Evolutionary conservation across 371 early-diverging fungal species (phyloP).

Genomic region (Rhizopus arrhizus): DNA sequence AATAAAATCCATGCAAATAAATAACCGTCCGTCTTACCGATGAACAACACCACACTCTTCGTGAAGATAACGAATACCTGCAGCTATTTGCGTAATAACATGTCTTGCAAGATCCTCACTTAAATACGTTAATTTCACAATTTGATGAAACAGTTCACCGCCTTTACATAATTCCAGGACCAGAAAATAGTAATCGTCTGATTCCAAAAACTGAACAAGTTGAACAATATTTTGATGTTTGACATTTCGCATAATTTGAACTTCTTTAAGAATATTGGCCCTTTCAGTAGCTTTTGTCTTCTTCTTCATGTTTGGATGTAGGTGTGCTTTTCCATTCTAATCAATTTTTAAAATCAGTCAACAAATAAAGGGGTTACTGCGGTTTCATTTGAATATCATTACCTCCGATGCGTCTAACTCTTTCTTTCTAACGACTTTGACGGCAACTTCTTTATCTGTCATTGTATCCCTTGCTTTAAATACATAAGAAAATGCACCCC

Average conservation of each 20-base stretch:
- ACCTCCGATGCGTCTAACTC: conserved; percentile 63
- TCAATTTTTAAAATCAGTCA: too few relatives aligned
- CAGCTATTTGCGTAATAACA: conserved; percentile 88
- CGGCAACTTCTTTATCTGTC: conserved; percentile 70
- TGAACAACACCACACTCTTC: conserved; percentile 87
- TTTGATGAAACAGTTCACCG: conserved; percentile 86
- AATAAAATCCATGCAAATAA: too few relatives aligned
- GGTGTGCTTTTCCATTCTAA: conserved; percentile 32
- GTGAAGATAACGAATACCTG: conserved; percentile 89
- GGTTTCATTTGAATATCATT: conserved; percentile 12
- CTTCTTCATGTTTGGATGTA: conserved; percentile 49
- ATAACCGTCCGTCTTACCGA: conserved; percentile 46
- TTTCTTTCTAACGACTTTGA: conserved; percentile 76
- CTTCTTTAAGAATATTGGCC: conserved; percentile 84
- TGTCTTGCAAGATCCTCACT: conserved; percentile 79
- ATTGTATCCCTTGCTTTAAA: conserved; percentile 66
- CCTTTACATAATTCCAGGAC: conserved; percentile 84
- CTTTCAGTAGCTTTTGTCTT: conserved; percentile 52
- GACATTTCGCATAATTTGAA: conserved; percentile 82
- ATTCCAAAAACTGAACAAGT: conserved; percentile 71
- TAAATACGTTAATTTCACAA: conserved; percentile 80
- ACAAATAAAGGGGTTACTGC: neutral
- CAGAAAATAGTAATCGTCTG: conserved; percentile 70
- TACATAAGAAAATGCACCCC: conserved; percentile 82
- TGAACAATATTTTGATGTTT: conserved; percentile 80